Percentiles rank a stretch among this genome's conserved stretches.
Conservation (phyloP, 2,329 filamentous ascomycete species). For the Rutstroemia sp. region DNA sequence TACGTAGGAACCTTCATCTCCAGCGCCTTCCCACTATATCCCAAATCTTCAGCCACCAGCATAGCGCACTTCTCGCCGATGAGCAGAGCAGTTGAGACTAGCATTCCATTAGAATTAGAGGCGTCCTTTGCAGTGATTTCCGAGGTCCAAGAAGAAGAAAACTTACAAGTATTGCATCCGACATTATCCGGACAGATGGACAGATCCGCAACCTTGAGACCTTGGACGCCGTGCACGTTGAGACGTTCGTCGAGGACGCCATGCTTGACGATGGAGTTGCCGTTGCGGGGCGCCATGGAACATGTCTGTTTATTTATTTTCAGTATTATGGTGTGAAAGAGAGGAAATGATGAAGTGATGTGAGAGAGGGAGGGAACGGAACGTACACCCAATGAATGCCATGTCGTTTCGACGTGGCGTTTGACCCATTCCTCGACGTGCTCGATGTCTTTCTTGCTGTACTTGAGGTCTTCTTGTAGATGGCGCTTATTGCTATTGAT, state of each 20-base stretch:
- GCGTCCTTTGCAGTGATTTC: not conserved
- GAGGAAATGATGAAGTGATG: not conserved
- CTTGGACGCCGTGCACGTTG: conserved; percentile 34
- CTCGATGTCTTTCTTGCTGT: conserved; percentile 52
- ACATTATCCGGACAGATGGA: conserved; percentile 31
- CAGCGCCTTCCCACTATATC: conserved; percentile 50
- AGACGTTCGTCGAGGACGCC: conserved; percentile 35
- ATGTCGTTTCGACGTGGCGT: conserved; percentile 44
- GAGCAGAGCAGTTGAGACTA: conserved; percentile 41
- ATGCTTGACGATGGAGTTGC: conserved; percentile 65
- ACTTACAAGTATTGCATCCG: conserved; percentile 36
- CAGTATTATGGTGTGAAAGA: conserved; percentile 16
- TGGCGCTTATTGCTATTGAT: conserved; percentile 59
- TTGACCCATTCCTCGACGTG: conserved; percentile 45
- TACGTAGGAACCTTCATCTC: conserved; percentile 69
- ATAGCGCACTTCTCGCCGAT: conserved; percentile 36
- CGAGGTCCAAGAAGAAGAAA: not conserved
- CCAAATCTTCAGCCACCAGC: conserved; percentile 34
- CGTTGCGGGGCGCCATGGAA: conserved; percentile 33
- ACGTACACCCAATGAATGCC: conserved; percentile 34
- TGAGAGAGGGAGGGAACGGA: not conserved
- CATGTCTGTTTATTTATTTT: conserved; percentile 32
- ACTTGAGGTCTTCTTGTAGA: conserved; percentile 56
- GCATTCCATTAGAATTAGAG: conserved; percentile 33
- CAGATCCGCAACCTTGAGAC: conserved; percentile 38